Evolutionary conservation across 306 rosid genomes (phyloP).

Genomic region (Quercus wislizeni): DNA sequence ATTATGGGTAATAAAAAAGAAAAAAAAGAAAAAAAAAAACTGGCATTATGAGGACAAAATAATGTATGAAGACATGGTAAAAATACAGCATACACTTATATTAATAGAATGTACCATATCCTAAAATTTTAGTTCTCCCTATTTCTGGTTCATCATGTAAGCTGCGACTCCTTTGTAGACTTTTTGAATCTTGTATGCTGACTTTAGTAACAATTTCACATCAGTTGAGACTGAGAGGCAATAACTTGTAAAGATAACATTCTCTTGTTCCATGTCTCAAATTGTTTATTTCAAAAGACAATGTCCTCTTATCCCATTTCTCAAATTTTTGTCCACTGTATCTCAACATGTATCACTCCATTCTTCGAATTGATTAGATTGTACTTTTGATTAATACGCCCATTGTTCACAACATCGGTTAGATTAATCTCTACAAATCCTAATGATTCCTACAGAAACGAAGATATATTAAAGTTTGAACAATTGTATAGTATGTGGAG

Average conservation of each 20-base stretch:
- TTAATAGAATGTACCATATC: no score
- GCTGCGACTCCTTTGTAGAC: background rate
- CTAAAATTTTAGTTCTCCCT: background rate
- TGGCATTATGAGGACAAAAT: no score
- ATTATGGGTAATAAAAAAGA: no score
- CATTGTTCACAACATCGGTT: constrained; percentile 66
- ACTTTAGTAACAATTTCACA: background rate
- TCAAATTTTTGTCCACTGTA: constrained; percentile 67
- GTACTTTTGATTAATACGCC: constrained; percentile 72
- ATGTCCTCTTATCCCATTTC: background rate
- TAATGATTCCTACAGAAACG: constrained; percentile 55
- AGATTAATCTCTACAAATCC: constrained; percentile 84
- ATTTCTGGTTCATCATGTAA: background rate
- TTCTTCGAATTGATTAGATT: constrained; percentile 72
- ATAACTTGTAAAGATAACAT: background rate
- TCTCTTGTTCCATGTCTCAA: constrained; percentile 21
- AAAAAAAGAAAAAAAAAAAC: no score
- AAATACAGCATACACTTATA: no score
- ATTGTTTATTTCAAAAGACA: background rate
- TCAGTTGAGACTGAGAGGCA: background rate
- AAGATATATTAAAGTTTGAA: background rate
- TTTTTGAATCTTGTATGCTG: background rate
- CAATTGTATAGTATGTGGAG: background rate
- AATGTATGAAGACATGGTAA: no score
- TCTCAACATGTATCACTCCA: constrained; percentile 69